These are phyloP conservation scores for Udeniomyces megalosporus DNA, from an alignment of 768 basidiomycete species.

Conservation along the genomic window DNA sequence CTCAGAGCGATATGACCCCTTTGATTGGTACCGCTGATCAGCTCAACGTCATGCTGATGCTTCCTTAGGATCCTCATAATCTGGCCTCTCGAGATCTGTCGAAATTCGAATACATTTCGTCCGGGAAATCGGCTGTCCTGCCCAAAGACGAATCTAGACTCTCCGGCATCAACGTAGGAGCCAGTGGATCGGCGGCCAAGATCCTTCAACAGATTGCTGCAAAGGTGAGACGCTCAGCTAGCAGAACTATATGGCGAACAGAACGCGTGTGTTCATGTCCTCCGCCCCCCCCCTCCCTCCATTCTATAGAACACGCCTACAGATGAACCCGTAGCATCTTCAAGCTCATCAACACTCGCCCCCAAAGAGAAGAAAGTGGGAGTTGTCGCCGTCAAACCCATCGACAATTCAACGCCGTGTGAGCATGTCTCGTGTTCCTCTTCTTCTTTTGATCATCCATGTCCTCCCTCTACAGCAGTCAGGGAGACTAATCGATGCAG, in stretches of 20 bases:
- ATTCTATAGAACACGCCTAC: constrained; percentile 3
- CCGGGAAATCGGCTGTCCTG: constrained; percentile 25
- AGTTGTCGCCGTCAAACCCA: constrained; percentile 16
- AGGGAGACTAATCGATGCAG: constrained; percentile 14
- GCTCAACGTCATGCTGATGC: background rate
- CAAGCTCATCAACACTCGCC: too few relatives aligned
- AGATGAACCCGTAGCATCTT: too few relatives aligned
- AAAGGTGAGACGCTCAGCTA: too few relatives aligned
- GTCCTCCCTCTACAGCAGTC: background rate
- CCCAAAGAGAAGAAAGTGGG: constrained; percentile 14
- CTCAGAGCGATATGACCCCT: too few relatives aligned
- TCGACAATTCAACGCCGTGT: constrained; percentile 5
- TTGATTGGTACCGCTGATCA: background rate
- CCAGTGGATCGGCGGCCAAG: constrained; percentile 30
- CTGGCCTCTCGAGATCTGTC: constrained; percentile 29
- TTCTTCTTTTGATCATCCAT: background rate
- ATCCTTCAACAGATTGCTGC: constrained; percentile 30
- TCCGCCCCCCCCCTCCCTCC: too few relatives aligned
- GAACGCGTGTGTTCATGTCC: too few relatives aligned
- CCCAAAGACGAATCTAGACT: constrained; percentile 26
- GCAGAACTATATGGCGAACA: too few relatives aligned
- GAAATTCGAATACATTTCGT: constrained; percentile 33
- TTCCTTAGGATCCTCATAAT: constrained; percentile 30
- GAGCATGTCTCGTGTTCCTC: background rate
- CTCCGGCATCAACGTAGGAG: constrained; percentile 33